Conservation (phyloP, 768 basidiomycete genomes). For the Lentinus tigrinus region DNA sequence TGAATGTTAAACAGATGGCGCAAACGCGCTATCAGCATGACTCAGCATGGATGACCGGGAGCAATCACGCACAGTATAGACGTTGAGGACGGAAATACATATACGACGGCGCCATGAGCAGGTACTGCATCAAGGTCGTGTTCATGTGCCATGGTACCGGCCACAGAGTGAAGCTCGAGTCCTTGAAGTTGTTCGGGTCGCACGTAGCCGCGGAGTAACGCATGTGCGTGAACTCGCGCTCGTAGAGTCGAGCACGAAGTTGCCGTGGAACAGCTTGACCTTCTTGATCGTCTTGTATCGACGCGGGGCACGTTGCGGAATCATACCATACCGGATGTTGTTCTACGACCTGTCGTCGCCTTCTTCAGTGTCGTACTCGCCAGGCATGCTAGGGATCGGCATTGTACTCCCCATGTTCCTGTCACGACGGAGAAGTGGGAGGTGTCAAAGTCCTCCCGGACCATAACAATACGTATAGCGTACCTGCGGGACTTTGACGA, state of each 20-base stretch:
- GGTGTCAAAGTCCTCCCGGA: conserved; percentile 42
- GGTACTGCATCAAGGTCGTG: conserved; percentile 89
- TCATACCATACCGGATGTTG: conserved; percentile 84
- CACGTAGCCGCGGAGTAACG: conserved; percentile 94
- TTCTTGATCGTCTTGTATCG: conserved; percentile 93
- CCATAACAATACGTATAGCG: conserved; percentile 45
- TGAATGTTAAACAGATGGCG: conserved; percentile 80
- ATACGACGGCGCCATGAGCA: conserved; percentile 90
- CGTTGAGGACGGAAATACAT: conserved; percentile 92
- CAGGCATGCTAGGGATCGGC: conserved; percentile 36
- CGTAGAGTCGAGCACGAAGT: conserved; percentile 87
- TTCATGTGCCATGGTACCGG: conserved; percentile 99
- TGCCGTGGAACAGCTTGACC: conserved; percentile 91
- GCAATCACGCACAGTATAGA: conserved; percentile 62
- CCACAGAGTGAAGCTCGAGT: conserved; percentile 79
- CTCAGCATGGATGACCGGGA: conserved; percentile 1
- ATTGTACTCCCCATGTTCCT: conserved; percentile 30
- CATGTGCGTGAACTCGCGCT: conserved; percentile 94
- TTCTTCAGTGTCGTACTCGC: conserved; percentile 38
- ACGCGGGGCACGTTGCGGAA: conserved; percentile 87
- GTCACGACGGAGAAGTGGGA: conserved; percentile 52
- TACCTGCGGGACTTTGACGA: conserved; percentile 87
- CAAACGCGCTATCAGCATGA: not conserved
- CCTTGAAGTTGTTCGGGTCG: conserved; percentile 91
- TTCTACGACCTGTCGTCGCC: conserved; percentile 37